A percentile compares a stretch with the other conserved stretches of the same genome.
phyloP scores from a whole-genome alignment of 768 basidiomycete species.

The Russula abietina region DNA sequence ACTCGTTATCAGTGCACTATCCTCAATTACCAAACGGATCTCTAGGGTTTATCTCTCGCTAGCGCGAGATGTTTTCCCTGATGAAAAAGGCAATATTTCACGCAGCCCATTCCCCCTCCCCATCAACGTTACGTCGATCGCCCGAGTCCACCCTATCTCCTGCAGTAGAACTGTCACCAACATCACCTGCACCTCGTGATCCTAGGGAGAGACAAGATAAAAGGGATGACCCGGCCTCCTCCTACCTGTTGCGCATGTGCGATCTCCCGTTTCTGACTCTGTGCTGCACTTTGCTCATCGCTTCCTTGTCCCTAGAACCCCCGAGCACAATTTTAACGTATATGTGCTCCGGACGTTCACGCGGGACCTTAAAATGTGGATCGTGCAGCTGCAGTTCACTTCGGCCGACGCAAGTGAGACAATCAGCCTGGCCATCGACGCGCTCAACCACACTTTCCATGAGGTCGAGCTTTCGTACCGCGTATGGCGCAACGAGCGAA shows the following conservation, averaged over 20 bases:
- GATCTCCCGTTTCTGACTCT: not conserved
- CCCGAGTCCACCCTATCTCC: too few species aligned
- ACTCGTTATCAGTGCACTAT: too few species aligned
- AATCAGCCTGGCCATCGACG: not conserved
- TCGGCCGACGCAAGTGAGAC: not conserved
- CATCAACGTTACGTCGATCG: too few species aligned
- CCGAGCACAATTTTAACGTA: not conserved
- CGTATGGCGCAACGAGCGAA: conserved; percentile 3
- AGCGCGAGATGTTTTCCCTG: too few species aligned
- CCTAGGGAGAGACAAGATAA: too few species aligned
- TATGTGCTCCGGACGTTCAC: conserved; percentile 5
- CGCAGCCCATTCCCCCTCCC: too few species aligned
- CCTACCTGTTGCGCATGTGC: not conserved
- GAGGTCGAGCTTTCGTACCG: conserved; percentile 5
- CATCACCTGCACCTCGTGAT: too few species aligned
- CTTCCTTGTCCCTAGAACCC: not conserved
- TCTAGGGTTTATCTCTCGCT: too few species aligned
- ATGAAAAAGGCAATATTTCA: too few species aligned
- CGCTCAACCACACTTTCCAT: not conserved
- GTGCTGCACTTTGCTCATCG: not conserved
- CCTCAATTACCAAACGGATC: too few species aligned
- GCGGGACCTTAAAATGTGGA: not conserved
- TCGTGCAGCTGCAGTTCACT: not conserved
- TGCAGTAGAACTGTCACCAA: too few species aligned
- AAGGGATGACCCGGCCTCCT: too few species aligned